Evolutionary conservation across 768 basidiomycete genomes (phyloP).

Genomic region (Amylocystis lapponica): DNA sequence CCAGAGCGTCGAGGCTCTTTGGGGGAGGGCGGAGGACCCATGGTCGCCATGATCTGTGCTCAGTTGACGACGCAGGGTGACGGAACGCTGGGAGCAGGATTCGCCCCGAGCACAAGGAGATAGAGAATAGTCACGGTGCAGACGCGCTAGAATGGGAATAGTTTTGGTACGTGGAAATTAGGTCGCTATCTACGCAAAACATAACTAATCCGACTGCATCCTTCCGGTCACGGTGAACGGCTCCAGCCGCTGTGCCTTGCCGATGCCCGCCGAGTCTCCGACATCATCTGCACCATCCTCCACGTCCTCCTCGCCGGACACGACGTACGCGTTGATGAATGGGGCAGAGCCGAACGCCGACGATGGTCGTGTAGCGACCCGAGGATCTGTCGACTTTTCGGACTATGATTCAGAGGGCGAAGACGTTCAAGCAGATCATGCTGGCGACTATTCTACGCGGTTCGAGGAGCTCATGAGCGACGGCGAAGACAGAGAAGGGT

Average conservation of each 20-base stretch:
- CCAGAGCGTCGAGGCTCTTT: slow-evolving; percentile 76
- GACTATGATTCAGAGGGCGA: slow-evolving; percentile 41
- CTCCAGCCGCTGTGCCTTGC: too few relatives aligned
- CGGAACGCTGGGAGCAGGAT: not conserved
- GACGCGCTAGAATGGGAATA: not conserved
- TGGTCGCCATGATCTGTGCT: slow-evolving; percentile 46
- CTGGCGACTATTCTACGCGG: slow-evolving; percentile 58
- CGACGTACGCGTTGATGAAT: slow-evolving; percentile 20
- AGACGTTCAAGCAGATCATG: slow-evolving; percentile 34
- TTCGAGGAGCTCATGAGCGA: slow-evolving; percentile 62
- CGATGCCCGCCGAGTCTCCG: too few relatives aligned
- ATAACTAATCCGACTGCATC: not conserved
- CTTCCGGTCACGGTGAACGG: too few relatives aligned
- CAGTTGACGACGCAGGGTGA: not conserved
- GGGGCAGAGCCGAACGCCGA: slow-evolving; percentile 13
- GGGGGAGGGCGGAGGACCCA: slow-evolving; percentile 76
- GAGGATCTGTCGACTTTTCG: slow-evolving; percentile 26
- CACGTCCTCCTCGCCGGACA: not conserved
- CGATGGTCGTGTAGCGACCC: not conserved
- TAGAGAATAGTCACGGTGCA: slow-evolving; percentile 5
- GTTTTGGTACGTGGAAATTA: not conserved
- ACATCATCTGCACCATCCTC: not conserved
- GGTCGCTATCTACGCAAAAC: not conserved
- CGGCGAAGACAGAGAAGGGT: slow-evolving; percentile 23
- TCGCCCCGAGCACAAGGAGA: slow-evolving; percentile 2